Conservation (phyloP, 2,329 filamentous ascomycete genomes). For the Zymoseptoria pseudotritici region DNA sequence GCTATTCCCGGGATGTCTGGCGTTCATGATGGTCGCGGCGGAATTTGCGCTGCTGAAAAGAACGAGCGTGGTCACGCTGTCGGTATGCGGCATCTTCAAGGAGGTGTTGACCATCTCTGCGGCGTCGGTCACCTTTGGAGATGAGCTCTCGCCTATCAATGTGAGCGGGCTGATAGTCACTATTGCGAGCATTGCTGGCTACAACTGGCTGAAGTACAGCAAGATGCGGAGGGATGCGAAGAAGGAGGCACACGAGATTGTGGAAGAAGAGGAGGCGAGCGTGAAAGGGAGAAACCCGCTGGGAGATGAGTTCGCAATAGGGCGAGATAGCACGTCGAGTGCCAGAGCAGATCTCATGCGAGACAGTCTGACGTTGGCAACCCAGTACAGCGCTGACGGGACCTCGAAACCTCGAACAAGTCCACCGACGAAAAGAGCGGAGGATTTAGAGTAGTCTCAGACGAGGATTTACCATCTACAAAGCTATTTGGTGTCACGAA, state of each 20-base stretch:
- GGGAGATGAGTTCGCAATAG: constrained; percentile 10
- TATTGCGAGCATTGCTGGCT: constrained; percentile 71
- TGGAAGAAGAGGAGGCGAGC: constrained; percentile 27
- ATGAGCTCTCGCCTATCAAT: constrained; percentile 80
- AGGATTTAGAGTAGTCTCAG: constrained; percentile 33
- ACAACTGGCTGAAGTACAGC: constrained; percentile 90
- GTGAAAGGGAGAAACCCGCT: constrained; percentile 1
- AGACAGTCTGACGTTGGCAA: constrained; percentile 13
- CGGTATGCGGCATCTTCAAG: constrained; percentile 97
- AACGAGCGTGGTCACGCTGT: constrained; percentile 90
- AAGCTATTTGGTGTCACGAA: neutral
- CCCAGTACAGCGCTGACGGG: constrained; percentile 7
- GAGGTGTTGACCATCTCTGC: constrained; percentile 94
- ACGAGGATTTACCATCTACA: constrained; percentile 7
- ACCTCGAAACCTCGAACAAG: constrained; percentile 15
- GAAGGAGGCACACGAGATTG: constrained; percentile 37
- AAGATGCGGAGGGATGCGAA: constrained; percentile 77
- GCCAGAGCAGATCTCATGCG: constrained; percentile 22
- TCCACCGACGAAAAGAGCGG: constrained; percentile 38
- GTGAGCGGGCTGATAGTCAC: constrained; percentile 81
- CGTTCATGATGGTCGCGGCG: constrained; percentile 92
- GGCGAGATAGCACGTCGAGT: constrained; percentile 21
- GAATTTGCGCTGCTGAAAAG: constrained; percentile 94
- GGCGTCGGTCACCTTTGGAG: constrained; percentile 80
- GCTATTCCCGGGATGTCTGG: constrained; percentile 81